Base-by-base conservation (phyloP, 805 yeast species). In the Lachancea thermotolerans region DNA sequence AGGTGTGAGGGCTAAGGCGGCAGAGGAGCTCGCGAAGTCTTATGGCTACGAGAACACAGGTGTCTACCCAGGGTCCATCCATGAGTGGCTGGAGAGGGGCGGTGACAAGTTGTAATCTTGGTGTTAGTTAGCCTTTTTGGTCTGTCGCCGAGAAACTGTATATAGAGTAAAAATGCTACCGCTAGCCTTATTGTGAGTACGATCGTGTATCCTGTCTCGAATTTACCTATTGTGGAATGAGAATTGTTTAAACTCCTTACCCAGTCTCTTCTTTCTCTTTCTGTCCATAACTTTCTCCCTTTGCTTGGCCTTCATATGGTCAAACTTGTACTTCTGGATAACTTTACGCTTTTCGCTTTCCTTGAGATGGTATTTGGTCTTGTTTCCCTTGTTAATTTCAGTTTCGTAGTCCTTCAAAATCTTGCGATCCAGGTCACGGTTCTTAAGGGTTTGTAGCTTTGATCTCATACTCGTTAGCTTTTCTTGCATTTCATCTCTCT, bases 11-110 rank as follows among this genome's bases (percentile, higher is more conserved):
- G 83, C 95, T 18, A 75, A 87, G 37, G 87, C 88, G 50, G 90
- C 96, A 36, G 96, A 88, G 62, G 95, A 87, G 60, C 73, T 91
- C 59, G 98, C 98, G 11, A 77, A 80, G 49, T 85, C 95, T 18
- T 87, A 82, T 66, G 98, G 97, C 10, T 91, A 91, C 67, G 68
- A 74, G 41, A 76, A 85, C 55, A 77, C 96, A 53, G 88, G 90
- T 46, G 86, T 89, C 65, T 91, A 91, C 67, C 66, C 74, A 35
- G 98, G 98, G 4, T 85, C 95, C 10, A 85, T 81, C 66, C 81
- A 78, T 57, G 97, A 91, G 63, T 91, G 98, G 98, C 61, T 71
- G 16, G 52, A 49, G 34, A 56, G 54, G 33, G 41, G 45, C 9
- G 54, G 54, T 14, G 45, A 39, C 21, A 46, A 44, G 33, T 11